Base-by-base conservation (phyloP, 2,329 filamentous ascomycete species). In the Didymella glomerata region DNA sequence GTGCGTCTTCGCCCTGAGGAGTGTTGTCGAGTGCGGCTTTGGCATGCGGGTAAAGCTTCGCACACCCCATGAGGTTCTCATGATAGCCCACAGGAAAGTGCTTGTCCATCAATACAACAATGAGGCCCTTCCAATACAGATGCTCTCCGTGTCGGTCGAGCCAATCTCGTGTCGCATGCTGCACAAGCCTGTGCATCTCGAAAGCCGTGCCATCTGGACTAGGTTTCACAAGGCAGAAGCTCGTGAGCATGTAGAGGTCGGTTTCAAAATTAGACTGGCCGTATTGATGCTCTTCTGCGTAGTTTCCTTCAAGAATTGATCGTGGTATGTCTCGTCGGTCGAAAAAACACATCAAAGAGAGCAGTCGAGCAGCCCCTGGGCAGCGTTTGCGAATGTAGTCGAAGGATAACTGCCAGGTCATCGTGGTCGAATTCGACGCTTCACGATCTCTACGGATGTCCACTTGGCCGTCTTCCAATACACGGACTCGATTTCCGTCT, bases 301-400 rank as follows among this genome's bases (percentile, higher is more conserved):
- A 71, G 3, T 46, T 48, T 13, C 44, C 30, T 1, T 32, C n/a
- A 22, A 71, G 62, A 3, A 72, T 56, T 4, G 55, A 44, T 79
- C 5, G 58, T 2, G 68, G 65, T 13, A 71, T 71, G 0, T 41
- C 57, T 30, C 64, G 61, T 5, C 55, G 54, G 46, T 68, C 42
- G 20, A 69, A 69, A 16, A 69, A 41, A 24, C 64, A 60, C 67
- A 71, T 71, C 11, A 83, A 70, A 1, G 79, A 80, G 0, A 84
- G 61, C 10, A 83, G 64, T 16, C 80, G 65, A 2, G 80, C 72
- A 9, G 81, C 82, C 4, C 71, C 38, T 0, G 58, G 58, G n/a
- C 16, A 51, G 2, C 24, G 56, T 1, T 62, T 57, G 10, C 68
- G 74, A 38, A 83, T 78, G n/a, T 78, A 67, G 54, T 75, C 56